Base-by-base conservation (phyloP, 768 basidiomycete genomes). In the Agrocybe praecox region DNA sequence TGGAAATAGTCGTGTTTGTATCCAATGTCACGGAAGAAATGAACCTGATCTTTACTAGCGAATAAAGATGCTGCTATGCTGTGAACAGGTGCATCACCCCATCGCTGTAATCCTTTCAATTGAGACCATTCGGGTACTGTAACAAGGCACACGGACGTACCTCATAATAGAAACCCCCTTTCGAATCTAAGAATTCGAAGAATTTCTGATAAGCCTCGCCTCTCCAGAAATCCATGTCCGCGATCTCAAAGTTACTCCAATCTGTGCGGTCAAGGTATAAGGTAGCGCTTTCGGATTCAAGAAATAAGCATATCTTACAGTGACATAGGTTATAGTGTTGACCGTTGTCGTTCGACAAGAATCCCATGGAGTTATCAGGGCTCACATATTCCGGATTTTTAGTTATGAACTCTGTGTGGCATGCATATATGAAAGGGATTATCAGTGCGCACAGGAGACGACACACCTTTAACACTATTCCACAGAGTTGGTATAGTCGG, bases 191-290 rank as follows among this genome's bases (percentile, higher is more conserved):
- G 68, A 83, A 82, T 24, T 92, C 84, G 64, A 96, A 96, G 75
- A 89, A 96, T 47, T 84, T 81, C 62, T 83, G 81, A 72, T 97
- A 98, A 0, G 92, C 89, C 61, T 92, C 86, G 1, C 82, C 78
- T 55, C 94, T 77, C 92, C 93, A 96, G 68, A 96, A 92, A 61
- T 92, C 86, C 78, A 97, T 85, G 65, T 88, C 85, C 2, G 85
- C 94, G 57, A 98, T 96, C 72, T 96, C 94, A 64, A 96, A 96
- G 70, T 94, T 96, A 63, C 86, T 90, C 92, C 92, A 94, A 72
- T 87, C 89, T 91, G 52, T 12, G 18, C 29, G 11, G n/a, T 10
- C 22, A 11, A 34, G 26, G 47, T 8, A 49, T 17, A 26, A 26
- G 42, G 22, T 45, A 33, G 9, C 1, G 40, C 55, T 52, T n/a